phyloP scores from a whole-genome alignment of 768 basidiomycete species.

The Albatrellus ellisii region DNA sequence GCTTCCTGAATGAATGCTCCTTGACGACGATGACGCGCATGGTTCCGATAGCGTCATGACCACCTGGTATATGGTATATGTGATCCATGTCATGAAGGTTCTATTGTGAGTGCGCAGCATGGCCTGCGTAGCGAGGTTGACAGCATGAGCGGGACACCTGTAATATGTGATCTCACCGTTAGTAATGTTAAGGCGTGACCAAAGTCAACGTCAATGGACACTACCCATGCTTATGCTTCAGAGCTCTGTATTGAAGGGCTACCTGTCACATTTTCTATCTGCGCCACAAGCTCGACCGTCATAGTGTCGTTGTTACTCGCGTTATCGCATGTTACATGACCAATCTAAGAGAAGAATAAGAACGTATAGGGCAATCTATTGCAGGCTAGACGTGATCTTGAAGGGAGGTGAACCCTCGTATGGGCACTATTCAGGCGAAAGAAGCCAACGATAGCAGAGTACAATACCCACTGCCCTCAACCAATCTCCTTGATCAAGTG shows the following conservation, averaged over 20 bases:
- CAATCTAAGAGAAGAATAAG: constrained; percentile 16
- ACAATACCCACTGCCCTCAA: constrained; percentile 17
- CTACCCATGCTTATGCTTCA: constrained; percentile 11
- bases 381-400: constrained; percentile 17
- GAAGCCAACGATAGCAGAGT: constrained; percentile 24
- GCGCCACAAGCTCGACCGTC: constrained; percentile 16
- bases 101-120: constrained; percentile 17
- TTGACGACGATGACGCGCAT: constrained; percentile 18
- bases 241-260: constrained; percentile 2
- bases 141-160: constrained; percentile 23
- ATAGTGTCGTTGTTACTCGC: constrained; percentile 26
- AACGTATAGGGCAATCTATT: constrained; percentile 1
- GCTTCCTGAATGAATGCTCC: constrained; percentile 18
- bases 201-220: background rate
- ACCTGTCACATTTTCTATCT: constrained; percentile 3
- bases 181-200: background rate
- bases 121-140: constrained; percentile 22
- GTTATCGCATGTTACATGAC: constrained; percentile 26
- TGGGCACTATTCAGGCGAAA: constrained; percentile 24
- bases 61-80: constrained; percentile 3
- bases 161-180: too few relatives aligned
- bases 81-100: constrained; percentile 14
- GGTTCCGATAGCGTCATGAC: constrained; percentile 18
- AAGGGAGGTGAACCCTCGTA: constrained; percentile 23
- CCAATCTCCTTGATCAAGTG: constrained; percentile 26